A percentile compares a stretch with the other conserved stretches of the same genome.
phyloP scores from a whole-genome alignment of 305 asterid genomes.

The Fraxinus velutina region DNA sequence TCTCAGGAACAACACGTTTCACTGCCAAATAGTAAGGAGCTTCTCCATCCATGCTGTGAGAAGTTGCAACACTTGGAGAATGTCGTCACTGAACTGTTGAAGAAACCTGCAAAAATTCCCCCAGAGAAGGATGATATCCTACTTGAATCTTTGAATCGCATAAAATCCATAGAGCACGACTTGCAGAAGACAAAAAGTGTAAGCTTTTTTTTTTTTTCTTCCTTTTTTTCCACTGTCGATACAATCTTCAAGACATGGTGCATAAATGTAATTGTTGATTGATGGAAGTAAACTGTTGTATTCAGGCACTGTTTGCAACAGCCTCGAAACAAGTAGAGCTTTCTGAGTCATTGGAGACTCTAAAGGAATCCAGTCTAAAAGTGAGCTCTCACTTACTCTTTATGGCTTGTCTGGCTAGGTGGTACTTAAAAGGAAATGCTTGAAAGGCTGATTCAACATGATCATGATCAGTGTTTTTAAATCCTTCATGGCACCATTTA shows the following conservation, averaged over 20 bases:
- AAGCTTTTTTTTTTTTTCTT: constrained; percentile 7
- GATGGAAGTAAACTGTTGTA: not conserved
- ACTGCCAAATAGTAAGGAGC: constrained; percentile 35
- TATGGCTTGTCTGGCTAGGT: not conserved
- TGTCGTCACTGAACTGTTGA: constrained; percentile 59
- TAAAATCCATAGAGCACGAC: constrained; percentile 80
- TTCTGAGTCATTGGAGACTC: constrained; percentile 69
- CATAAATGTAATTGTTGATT: not conserved
- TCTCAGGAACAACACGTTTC: constrained; percentile 30
- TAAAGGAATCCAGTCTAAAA: constrained; percentile 54
- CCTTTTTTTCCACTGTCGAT: not conserved
- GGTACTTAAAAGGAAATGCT: not conserved
- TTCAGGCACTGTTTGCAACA: constrained; percentile 75
- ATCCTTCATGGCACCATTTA: not conserved
- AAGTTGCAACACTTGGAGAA: constrained; percentile 80
- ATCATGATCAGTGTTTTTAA: not conserved
- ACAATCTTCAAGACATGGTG: not conserved
- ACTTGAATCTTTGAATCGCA: constrained; percentile 79
- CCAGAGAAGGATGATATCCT: constrained; percentile 78
- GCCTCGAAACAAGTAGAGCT: constrained; percentile 88
- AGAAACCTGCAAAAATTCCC: constrained; percentile 78
- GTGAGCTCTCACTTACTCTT: constrained; percentile 36
- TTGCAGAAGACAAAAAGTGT: constrained; percentile 84
- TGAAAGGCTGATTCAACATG: not conserved
- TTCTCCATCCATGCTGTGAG: constrained; percentile 71